Evolutionary conservation across 2,329 filamentous ascomycete genomes (phyloP).

Genomic region (Dichotomopilus funicola): DNA sequence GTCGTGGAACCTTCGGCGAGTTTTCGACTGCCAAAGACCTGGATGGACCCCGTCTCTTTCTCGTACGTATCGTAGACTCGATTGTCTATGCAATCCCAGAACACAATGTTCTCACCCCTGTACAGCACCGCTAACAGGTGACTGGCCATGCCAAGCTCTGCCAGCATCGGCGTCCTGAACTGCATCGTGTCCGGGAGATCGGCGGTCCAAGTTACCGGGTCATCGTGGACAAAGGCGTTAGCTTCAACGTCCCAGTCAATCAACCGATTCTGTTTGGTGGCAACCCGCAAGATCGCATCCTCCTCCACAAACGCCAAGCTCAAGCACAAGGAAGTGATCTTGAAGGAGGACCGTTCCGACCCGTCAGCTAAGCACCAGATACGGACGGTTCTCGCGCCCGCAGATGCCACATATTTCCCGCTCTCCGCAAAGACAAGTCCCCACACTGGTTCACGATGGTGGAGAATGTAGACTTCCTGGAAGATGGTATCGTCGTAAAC

Average conservation of each 20-base stretch:
- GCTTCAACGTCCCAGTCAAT: constrained; percentile 17
- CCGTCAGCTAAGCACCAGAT: constrained; percentile 10
- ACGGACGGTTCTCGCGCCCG: constrained; percentile 1
- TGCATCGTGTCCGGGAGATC: constrained; percentile 17
- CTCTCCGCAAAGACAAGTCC: constrained; percentile 18
- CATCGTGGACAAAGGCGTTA: not conserved
- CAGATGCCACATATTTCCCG: constrained; percentile 7
- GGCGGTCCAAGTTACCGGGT: constrained; percentile 10
- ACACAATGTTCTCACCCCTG: constrained; percentile 22
- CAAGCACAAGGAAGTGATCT: constrained; percentile 10
- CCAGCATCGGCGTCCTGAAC: constrained; percentile 16
- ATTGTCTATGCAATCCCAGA: constrained; percentile 21
- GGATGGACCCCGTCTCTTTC: constrained; percentile 21
- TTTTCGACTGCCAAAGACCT: constrained; percentile 2
- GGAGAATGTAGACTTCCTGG: constrained; percentile 12
- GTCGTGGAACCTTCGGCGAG: constrained; percentile 10
- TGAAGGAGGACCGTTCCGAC: constrained; percentile 9
- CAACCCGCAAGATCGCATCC: constrained; percentile 17
- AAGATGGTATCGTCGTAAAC: constrained; percentile 22
- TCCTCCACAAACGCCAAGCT: constrained; percentile 16
- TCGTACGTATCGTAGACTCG: constrained; percentile 22
- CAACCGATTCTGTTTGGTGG: constrained; percentile 16
- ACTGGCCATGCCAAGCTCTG: constrained; percentile 12
- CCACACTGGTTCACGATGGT: constrained; percentile 21
- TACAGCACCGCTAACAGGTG: constrained; percentile 26